These are phyloP conservation scores for Kokia cookei DNA, from an alignment of 441 rosid genomes.

Conservation along the genomic window DNA sequence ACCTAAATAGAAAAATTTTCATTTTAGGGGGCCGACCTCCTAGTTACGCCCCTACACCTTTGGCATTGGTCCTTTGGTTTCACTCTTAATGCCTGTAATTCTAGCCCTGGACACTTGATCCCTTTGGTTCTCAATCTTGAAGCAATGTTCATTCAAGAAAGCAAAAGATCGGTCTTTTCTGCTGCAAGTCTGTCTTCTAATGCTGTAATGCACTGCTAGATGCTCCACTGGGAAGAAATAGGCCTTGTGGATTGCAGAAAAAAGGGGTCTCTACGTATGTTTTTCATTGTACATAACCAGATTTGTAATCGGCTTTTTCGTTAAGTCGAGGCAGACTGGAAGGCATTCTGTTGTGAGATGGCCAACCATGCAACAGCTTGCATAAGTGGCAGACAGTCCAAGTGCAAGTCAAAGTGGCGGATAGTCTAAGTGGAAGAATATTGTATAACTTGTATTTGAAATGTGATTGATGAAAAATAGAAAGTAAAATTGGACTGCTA, in stretches of 20 bases:
- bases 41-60: too few relatives aligned
- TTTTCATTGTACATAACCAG: conserved; percentile 18
- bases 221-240: not conserved
- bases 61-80: conserved; percentile 13
- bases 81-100: conserved; percentile 26
- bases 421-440: too few relatives aligned
- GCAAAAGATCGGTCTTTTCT: conserved; percentile 5
- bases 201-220: conserved; percentile 19
- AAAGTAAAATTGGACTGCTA: too few relatives aligned
- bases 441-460: too few relatives aligned
- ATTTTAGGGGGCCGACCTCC: too few relatives aligned
- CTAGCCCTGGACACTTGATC: conserved; percentile 19
- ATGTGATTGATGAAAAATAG: too few relatives aligned
- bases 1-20: too few relatives aligned
- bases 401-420: too few relatives aligned
- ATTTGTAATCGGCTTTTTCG: not conserved
- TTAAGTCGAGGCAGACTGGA: not conserved
- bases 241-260: conserved; percentile 17
- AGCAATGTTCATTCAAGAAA: conserved; percentile 14
- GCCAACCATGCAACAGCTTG: too few relatives aligned
- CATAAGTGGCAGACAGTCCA: too few relatives aligned
- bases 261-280: conserved; percentile 12
- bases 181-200: conserved; percentile 28
- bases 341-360: too few relatives aligned
- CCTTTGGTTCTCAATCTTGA: conserved; percentile 22